Base-by-base conservation (phyloP, 2,329 filamentous ascomycete species). In the Akanthomyces uredinophilus region DNA sequence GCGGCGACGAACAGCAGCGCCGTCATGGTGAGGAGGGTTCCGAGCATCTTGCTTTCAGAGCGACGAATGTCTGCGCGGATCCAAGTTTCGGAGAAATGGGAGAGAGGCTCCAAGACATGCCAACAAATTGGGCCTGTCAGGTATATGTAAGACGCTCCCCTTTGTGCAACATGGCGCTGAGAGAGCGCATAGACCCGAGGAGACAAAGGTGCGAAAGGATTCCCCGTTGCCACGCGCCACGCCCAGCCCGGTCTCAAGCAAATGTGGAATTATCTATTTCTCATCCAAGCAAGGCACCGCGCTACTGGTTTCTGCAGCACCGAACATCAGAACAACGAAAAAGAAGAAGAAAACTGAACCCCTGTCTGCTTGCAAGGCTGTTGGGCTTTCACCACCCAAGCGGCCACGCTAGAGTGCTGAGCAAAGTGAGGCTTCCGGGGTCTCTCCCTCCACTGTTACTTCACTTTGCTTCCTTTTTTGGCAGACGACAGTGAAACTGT, bases 71-170 rank as follows among this genome's bases (percentile, higher is more conserved):
- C 8, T 55, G 10, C 39, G 13, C 24, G 13, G 29, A 7, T 20
- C 22, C 14, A 55, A 32, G 20, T 27, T 39, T 22, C 14, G 3
- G 27, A 24, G n/a, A 29, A 47, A 11, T 20, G n/a, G 5, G 16
- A 37, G 11, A 49, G 16, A 20, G 18, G 5, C 8, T 44, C 16
- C 24, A 8, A 11, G n/a, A 43, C 4, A 24, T 11, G 18, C 7
- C 14, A 43, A 18, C 2, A 44, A 55, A 14, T 24, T 7, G 54
- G 54, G 32, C 43, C 14, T 37, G 43, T 43, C 5, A 11, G 29
- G 44, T 49, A 57, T 57, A 57, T 57, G 54, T 49, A 57, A 27
- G 27, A 57, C 13, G 32, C 14, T 29, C 44, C 41, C 29, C n/a
- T 46, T 29, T 44, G 22, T 27, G 22, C n/a, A n/a, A 16, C 43